Percentiles rank a stretch among this genome's conserved stretches.
Conservation (phyloP, 2,329 filamentous ascomycete species). For the Eutypa lata region DNA sequence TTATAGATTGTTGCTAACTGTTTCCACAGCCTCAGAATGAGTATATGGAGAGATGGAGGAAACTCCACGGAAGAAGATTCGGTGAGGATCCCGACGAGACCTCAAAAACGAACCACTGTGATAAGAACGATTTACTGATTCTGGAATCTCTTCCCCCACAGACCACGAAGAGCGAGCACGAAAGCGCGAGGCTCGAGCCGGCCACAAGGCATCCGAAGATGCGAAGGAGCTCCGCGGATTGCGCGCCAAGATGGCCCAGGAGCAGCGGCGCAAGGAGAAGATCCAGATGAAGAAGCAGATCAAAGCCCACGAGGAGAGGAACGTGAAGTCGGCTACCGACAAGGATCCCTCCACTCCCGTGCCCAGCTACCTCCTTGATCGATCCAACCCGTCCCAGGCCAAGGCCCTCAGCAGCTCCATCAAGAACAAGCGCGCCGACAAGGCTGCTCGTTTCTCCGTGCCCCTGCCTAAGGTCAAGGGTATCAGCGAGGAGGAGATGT, state of each 20-base stretch:
- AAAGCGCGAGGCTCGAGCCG: conserved; percentile 84
- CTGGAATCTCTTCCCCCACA: conserved; percentile 9
- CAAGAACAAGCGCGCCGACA: conserved; percentile 93
- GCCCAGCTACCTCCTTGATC: conserved; percentile 90
- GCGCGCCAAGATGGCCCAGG: conserved; percentile 86
- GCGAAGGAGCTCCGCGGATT: conserved; percentile 92
- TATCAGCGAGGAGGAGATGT: conserved; percentile 96
- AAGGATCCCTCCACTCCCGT: conserved; percentile 79
- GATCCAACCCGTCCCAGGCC: conserved; percentile 56
- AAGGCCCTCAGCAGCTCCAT: conserved; percentile 80
- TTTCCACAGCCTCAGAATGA: conserved; percentile 72
- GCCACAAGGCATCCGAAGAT: conserved; percentile 82
- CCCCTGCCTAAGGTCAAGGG: conserved; percentile 91
- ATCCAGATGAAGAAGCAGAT: conserved; percentile 96
- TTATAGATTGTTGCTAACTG: conserved; percentile 9
- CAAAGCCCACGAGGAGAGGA: conserved; percentile 91
- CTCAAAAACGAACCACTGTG: neutral
- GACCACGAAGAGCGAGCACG: conserved; percentile 75
- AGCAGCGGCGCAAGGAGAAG: conserved; percentile 96
- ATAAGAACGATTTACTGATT: neutral
- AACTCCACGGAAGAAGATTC: conserved; percentile 44
- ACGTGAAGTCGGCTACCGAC: conserved; percentile 80
- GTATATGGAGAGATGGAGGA: conserved; percentile 77
- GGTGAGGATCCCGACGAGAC: conserved; percentile 2
- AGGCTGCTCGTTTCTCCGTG: conserved; percentile 89